Evolutionary conservation across 2,329 filamentous ascomycete species (phyloP), one percentile per base, ranked within the genome.

Genomic region (Ambrosiella beaveri): DNA sequence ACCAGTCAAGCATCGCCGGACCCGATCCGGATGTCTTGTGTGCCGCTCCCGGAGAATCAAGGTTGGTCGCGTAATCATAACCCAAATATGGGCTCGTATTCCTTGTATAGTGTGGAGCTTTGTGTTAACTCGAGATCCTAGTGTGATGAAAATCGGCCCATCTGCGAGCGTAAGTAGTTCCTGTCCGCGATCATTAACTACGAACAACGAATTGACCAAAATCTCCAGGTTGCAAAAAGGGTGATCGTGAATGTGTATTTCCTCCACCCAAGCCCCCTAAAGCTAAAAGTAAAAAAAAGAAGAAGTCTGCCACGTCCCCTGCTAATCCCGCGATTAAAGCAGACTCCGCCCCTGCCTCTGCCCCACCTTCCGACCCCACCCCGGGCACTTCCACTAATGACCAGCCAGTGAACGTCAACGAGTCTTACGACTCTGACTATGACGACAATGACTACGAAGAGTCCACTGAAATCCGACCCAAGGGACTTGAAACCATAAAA

Each of bases 21-120:
- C 93, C 49, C 79, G 93, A 64, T 96, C 89, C 62, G 93, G 93
- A 36, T 98, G 93, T 71, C 96, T 76, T 63, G 97, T 90, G 52
- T 98, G 93, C 70, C 80, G 93, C 60, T 84, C 84, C 65, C 80
- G 93, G 63, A 81, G 93, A 68, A 90, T 97, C 56, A 97, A 85
- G 76, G 81, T 82, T 73, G 63, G 66, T 54, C 55, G 13, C n/a
- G 8, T 17, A 15, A 27, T 52, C 44, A 45, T 40, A 39, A 27
- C 49, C 27, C 11, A 12, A 15, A 45, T 7, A 12, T 41, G n/a
- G 15, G 19, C 8, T n/a, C 7, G 19, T 47, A 3, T 13, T 15
- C 55, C 45, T 41, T 41, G 3, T 56, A 13, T 45, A 47, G 60
- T 11, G n/a, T 13, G 12, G n/a, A 15, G 11, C 17, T 8, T 13